Base-by-base conservation (phyloP, 2,329 filamentous ascomycete genomes). In the Dichotomopilus funicola region DNA sequence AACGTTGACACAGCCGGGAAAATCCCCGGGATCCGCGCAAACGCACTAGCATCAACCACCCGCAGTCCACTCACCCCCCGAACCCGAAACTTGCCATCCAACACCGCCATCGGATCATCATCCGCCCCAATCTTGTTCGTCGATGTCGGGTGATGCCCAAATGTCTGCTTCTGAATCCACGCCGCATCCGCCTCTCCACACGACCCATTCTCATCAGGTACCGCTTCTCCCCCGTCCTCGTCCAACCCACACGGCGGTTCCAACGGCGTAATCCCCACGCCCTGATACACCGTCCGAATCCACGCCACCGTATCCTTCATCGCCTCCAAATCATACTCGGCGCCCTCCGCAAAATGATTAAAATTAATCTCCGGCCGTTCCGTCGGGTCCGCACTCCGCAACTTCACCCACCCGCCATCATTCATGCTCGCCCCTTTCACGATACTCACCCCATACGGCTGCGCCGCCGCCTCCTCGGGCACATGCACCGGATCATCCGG, bases 281-380 rank as follows among this genome's bases (percentile, higher is more conserved):
- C 51, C 9, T 54, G 37, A 49, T 63, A 63, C 44, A 61, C 53
- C 12, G 60, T 55, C 6, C 62, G 53, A 12, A 57, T 55, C 58
- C 59, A 62, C 12, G 57, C 58, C 8, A 61, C 56, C 5, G 56
- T 52, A 41, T 64, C 59, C 45, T 59, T 43, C 50, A 64, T 55
- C 35, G 65, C 59, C 37, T 56, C 59, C 42, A 66, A 58, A 44
- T 63, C 62, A 40, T 49, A 46, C 49, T 57, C 59, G 12, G 48
- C 59, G 1, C 43, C 55, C 0, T 11, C 44, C 3, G 77, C 55
- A 49, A 55, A 63, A 19, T 58, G 79, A 62, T 79, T 79, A 70
- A 84, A 82, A 64, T 78, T 74, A 63, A 85, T 84, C n/a, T 77
- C 67, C 0, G 85, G 85, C 11, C 77, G 75, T 45, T 86, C 84